These are phyloP conservation scores for Cercospora sojina DNA, from an alignment of 2,329 filamentous ascomycete genomes.

Conservation along the genomic window DNA sequence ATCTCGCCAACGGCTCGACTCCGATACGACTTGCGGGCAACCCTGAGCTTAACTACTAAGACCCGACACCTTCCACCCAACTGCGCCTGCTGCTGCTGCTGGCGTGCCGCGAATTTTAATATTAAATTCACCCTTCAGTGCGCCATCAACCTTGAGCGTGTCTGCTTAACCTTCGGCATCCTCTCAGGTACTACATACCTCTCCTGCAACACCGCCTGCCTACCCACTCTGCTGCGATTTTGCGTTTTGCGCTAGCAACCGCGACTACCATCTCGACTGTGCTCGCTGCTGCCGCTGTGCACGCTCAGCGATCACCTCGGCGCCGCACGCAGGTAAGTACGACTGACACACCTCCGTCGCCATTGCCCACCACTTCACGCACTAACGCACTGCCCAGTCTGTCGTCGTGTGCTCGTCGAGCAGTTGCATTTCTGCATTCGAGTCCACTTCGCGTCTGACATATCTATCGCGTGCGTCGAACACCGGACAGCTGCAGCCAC, in stretches of 20 bases:
- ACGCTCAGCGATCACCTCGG: conserved; percentile 2
- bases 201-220: conserved; percentile 18
- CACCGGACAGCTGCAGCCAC: not conserved
- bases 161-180: conserved; percentile 27
- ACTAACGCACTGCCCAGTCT: conserved; percentile 15
- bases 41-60: conserved; percentile 14
- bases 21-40: conserved; percentile 13
- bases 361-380: not conserved
- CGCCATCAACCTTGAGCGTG: conserved; percentile 31
- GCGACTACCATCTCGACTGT: conserved; percentile 6
- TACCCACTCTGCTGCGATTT: not conserved
- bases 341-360: not conserved
- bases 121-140: conserved; percentile 26
- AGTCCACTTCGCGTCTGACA: conserved; percentile 3
- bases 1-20: conserved; percentile 12
- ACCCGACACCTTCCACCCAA: conserved; percentile 9
- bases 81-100: conserved; percentile 16
- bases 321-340: conserved; percentile 1
- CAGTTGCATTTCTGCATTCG: not conserved
- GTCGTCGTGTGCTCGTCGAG: not conserved
- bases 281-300: not conserved
- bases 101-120: conserved; percentile 17
- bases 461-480: not conserved
- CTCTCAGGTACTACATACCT: conserved; percentile 29
- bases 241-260: conserved; percentile 19